Conservation (phyloP, 2,329 filamentous ascomycete species). For the Aaosphaeria arxii region DNA sequence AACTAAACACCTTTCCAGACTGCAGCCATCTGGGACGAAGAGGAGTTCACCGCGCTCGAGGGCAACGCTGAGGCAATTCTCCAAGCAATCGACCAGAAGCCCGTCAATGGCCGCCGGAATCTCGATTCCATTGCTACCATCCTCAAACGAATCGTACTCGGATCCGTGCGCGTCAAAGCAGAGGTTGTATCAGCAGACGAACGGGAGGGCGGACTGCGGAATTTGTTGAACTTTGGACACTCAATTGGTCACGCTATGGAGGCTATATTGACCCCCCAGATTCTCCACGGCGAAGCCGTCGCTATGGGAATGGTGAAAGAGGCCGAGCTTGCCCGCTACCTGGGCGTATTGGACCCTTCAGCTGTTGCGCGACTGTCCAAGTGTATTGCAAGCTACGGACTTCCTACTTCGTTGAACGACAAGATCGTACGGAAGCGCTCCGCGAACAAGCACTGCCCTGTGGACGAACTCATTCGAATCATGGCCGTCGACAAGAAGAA, state of each 20-base stretch:
- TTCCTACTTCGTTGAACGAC: constrained; percentile 83
- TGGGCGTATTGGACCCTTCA: constrained; percentile 79
- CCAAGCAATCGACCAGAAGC: constrained; percentile 63
- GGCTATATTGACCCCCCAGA: constrained; percentile 89
- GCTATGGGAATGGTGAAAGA: constrained; percentile 99
- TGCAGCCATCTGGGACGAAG: constrained; percentile 90
- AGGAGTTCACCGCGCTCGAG: constrained; percentile 81
- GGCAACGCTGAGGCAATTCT: constrained; percentile 76
- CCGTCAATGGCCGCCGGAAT: constrained; percentile 55
- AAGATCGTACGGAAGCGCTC: constrained; percentile 78
- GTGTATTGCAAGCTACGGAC: constrained; percentile 88
- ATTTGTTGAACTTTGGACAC: constrained; percentile 95
- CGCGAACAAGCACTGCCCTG: constrained; percentile 81
- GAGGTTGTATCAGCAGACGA: constrained; percentile 93
- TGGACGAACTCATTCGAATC: constrained; percentile 80
- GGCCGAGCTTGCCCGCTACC: constrained; percentile 84
- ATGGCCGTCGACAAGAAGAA: constrained; percentile 99
- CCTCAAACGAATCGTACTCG: constrained; percentile 67
- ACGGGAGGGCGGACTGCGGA: constrained; percentile 87
- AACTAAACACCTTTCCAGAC: constrained; percentile 51
- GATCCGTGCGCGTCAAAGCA: constrained; percentile 90
- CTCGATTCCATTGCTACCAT: constrained; percentile 64
- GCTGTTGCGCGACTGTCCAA: constrained; percentile 88
- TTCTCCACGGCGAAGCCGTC: constrained; percentile 93
- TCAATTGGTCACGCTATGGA: constrained; percentile 97